Percentiles rank a stretch among this genome's conserved stretches.
Evolutionary conservation across 768 basidiomycete genomes (phyloP).

Genomic region (Mycena polygramma): DNA sequence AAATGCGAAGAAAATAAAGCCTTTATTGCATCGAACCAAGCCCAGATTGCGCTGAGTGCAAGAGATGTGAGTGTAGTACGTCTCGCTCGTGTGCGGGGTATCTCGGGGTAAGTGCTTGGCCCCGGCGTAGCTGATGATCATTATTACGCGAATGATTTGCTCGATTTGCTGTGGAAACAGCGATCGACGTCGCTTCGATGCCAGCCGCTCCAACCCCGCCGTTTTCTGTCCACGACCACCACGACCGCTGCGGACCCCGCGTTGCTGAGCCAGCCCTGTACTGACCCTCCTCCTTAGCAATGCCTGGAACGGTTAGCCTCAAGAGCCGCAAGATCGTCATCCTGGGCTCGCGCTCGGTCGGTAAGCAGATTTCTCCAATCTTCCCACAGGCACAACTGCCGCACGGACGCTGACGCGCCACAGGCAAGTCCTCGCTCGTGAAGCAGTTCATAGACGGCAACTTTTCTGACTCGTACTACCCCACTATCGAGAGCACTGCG

Average conservation of each 20-base stretch:
- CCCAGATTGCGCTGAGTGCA: too few relatives aligned
- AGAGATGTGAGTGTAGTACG: too few relatives aligned
- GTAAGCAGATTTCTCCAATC: slow-evolving; percentile 57
- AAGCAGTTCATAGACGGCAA: slow-evolving; percentile 94
- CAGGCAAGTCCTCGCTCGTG: slow-evolving; percentile 95
- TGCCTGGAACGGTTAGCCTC: slow-evolving; percentile 27
- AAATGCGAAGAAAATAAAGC: too few relatives aligned
- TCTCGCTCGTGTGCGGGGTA: too few relatives aligned
- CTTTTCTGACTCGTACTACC: slow-evolving; percentile 94
- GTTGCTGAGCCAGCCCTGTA: not conserved
- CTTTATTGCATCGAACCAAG: too few relatives aligned
- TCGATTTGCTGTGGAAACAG: slow-evolving; percentile 1
- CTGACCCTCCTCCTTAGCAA: slow-evolving; percentile 7
- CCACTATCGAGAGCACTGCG: slow-evolving; percentile 93
- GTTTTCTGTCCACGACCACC: slow-evolving; percentile 3
- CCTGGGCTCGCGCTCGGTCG: slow-evolving; percentile 89
- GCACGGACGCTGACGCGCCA: not conserved
- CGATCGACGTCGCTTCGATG: slow-evolving; percentile 21
- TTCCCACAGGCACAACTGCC: slow-evolving; percentile 12
- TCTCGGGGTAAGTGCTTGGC: too few relatives aligned
- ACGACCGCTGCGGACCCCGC: not conserved
- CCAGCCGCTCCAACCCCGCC: slow-evolving; percentile 5
- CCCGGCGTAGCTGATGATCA: slow-evolving; percentile 6
- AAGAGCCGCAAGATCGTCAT: slow-evolving; percentile 82
- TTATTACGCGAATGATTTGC: slow-evolving; percentile 24